Percentiles rank a stretch among this genome's conserved stretches.
These are phyloP conservation scores for Phialocephala subalpina DNA, from an alignment of 2,329 filamentous ascomycete genomes.

Conservation along the genomic window DNA sequence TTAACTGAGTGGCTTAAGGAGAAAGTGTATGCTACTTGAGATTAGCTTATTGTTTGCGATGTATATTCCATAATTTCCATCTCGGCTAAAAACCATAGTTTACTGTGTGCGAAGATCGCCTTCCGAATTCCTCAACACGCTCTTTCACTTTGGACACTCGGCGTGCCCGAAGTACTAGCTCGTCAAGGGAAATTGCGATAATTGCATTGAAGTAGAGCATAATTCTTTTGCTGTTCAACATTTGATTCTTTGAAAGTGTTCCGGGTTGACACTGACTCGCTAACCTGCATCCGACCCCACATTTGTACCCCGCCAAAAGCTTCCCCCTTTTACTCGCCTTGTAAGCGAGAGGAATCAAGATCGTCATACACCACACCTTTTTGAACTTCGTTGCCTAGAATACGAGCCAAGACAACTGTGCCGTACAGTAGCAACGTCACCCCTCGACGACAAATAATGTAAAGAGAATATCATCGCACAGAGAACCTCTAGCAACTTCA, in stretches of 20 bases:
- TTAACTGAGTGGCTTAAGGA: neutral
- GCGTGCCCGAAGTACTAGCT: too few relatives aligned
- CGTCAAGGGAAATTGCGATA: too few relatives aligned
- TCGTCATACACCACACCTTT: neutral
- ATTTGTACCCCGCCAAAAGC: neutral
- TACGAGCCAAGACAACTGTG: neutral
- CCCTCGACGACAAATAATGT: neutral
- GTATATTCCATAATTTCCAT: too few relatives aligned
- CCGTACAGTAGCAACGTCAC: neutral
- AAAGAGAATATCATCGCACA: neutral
- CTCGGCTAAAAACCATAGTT: too few relatives aligned
- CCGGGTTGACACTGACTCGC: neutral
- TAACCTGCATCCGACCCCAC: neutral
- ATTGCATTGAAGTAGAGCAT: too few relatives aligned
- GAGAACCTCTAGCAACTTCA: neutral
- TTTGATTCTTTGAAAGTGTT: neutral
- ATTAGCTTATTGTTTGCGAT: neutral
- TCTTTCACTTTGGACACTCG: too few relatives aligned
- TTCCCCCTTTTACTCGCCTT: conserved; percentile 3
- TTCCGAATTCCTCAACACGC: too few relatives aligned
- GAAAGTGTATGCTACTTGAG: neutral
- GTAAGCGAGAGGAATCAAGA: conserved; percentile 2
- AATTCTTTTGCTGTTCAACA: neutral
- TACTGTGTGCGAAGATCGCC: too few relatives aligned
- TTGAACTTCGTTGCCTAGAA: neutral